These are phyloP conservation scores for Andrographis paniculata DNA, from an alignment of 305 asterid genomes.

Conservation along the genomic window DNA sequence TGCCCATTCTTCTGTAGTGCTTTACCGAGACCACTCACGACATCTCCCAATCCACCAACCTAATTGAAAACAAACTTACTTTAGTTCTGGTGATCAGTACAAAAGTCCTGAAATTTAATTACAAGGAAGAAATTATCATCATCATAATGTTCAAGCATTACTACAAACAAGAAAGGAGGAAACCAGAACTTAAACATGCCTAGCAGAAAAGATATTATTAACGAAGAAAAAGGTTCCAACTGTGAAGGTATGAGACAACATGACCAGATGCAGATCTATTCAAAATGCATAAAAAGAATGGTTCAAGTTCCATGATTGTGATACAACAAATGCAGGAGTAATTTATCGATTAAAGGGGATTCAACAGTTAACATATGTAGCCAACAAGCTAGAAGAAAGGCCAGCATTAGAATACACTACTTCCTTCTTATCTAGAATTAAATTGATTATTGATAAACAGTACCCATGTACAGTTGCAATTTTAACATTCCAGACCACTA, in stretches of 20 bases:
- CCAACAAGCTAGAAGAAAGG: not conserved
- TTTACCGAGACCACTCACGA: constrained; percentile 89
- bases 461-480: not conserved
- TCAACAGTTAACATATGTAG: not conserved
- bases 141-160: constrained; percentile 14
- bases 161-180: constrained; percentile 3
- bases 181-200: constrained; percentile 7
- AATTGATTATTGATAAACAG: constrained; percentile 1
- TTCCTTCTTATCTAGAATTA: not conserved
- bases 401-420: not conserved
- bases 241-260: no score
- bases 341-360: constrained; percentile 1
- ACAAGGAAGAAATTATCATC: constrained; percentile 5
- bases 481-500: not conserved
- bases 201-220: constrained; percentile 6
- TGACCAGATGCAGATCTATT: no score
- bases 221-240: not conserved
- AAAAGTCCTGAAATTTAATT: not conserved
- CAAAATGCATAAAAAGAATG: constrained; percentile 3
- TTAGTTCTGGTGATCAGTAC: not conserved
- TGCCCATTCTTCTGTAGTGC: constrained; percentile 94
- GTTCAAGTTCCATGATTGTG: constrained; percentile 1
- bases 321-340: not conserved
- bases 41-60: constrained; percentile 99
- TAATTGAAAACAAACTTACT: constrained; percentile 12